These are phyloP conservation scores for Ascodesmis nigricans DNA, from an alignment of 495 filamentous ascomycete genomes.

Conservation along the genomic window DNA sequence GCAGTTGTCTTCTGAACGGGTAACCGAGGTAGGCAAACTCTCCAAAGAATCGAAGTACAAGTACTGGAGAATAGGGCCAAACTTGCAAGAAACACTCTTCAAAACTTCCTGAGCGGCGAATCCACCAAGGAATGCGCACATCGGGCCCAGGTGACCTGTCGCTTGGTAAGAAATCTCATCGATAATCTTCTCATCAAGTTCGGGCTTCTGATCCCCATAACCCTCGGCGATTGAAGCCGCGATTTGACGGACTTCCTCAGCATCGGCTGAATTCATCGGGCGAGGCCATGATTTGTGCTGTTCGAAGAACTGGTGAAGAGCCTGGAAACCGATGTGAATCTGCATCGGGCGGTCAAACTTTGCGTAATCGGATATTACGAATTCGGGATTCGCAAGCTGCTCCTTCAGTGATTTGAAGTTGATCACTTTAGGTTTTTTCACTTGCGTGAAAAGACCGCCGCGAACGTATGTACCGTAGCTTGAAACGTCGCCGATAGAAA, in stretches of 20 bases:
- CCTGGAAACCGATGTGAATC: conserved; percentile 82
- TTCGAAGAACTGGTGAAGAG: conserved; percentile 62
- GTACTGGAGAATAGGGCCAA: conserved; percentile 77
- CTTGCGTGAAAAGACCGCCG: conserved; percentile 77
- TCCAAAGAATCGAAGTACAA: conserved; percentile 96
- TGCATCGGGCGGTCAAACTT: conserved; percentile 89
- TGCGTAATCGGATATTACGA: conserved; percentile 83
- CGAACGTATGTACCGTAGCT: conserved; percentile 62
- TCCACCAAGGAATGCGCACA: conserved; percentile 92
- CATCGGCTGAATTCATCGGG: conserved; percentile 68
- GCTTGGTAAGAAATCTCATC: conserved; percentile 90
- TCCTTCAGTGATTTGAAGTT: conserved; percentile 61
- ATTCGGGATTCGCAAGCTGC: conserved; percentile 66
- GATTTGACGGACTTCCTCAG: conserved; percentile 47
- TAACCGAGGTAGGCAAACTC: conserved; percentile 52
- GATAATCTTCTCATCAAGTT: conserved; percentile 80
- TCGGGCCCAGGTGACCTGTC: conserved; percentile 69
- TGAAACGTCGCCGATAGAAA: conserved; percentile 87
- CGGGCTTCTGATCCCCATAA: conserved; percentile 41
- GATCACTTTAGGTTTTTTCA: conserved; percentile 91
- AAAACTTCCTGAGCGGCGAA: conserved; percentile 89
- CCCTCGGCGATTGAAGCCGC: conserved; percentile 42
- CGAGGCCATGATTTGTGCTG: conserved; percentile 45
- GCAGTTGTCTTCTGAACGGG: conserved; percentile 69
- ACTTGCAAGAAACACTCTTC: conserved; percentile 95